These are phyloP conservation scores for Talinum fruticosum DNA, from an alignment of 148 eudicot species.

Conservation along the genomic window DNA sequence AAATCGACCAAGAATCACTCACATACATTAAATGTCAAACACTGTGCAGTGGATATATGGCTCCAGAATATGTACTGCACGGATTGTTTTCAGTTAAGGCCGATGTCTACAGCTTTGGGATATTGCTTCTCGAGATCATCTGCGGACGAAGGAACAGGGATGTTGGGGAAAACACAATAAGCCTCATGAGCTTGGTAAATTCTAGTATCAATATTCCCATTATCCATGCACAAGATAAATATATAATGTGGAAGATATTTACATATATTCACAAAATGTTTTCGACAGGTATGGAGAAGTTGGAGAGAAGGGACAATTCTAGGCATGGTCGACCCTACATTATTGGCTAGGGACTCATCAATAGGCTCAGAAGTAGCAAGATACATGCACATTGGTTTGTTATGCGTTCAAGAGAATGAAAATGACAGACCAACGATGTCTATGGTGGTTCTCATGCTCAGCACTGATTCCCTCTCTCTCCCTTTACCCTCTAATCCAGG, in stretches of 20 bases:
- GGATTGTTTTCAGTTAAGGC: slow-evolving; percentile 49
- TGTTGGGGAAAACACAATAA: slow-evolving; percentile 8
- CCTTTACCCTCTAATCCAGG: slow-evolving; percentile 32
- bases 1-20: too few species aligned
- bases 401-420: slow-evolving; percentile 28
- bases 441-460: slow-evolving; percentile 29
- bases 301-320: slow-evolving; percentile 29
- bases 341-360: neutral
- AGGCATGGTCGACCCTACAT: slow-evolving; percentile 18
- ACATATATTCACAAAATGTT: too few species aligned
- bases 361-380: slow-evolving; percentile 20
- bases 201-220: neutral
- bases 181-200: slow-evolving; percentile 21
- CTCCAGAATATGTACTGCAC: slow-evolving; percentile 42
- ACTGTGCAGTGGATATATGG: too few species aligned
- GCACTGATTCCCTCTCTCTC: slow-evolving; percentile 22
- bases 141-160: slow-evolving; percentile 30
- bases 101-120: slow-evolving; percentile 59
- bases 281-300: slow-evolving; percentile 32
- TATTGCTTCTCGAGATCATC: slow-evolving; percentile 46
- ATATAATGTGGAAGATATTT: too few species aligned
- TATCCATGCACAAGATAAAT: too few species aligned
- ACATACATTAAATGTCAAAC: too few species aligned
- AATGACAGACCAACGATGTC: slow-evolving; percentile 34
- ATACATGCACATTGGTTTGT: too few species aligned